Conservation (phyloP, 805 yeast species). For the Ogataea neopini region DNA sequence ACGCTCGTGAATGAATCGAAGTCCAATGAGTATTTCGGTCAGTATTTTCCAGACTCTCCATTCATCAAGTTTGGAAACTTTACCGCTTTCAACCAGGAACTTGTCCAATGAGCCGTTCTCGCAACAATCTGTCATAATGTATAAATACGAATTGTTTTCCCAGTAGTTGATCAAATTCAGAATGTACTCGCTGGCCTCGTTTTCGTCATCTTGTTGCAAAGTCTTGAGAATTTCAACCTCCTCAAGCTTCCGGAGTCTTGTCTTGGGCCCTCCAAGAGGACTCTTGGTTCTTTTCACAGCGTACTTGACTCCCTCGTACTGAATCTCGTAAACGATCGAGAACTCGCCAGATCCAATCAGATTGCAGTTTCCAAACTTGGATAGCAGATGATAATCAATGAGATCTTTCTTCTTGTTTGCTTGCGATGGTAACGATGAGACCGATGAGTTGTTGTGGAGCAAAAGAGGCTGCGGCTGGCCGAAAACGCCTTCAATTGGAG, state of each 20-base stretch:
- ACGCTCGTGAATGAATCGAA: slow-evolving; percentile 76
- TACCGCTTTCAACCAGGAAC: slow-evolving; percentile 76
- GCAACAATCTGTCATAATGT: slow-evolving; percentile 93
- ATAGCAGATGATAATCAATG: slow-evolving; percentile 45
- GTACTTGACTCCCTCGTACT: slow-evolving; percentile 63
- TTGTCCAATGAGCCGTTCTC: slow-evolving; percentile 86
- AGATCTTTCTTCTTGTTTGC: slow-evolving; percentile 17
- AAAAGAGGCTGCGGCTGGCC: slow-evolving; percentile 15
- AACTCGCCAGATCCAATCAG: slow-evolving; percentile 86
- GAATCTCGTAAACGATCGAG: slow-evolving; percentile 82
- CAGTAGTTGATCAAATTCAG: slow-evolving; percentile 81
- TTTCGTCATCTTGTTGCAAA: slow-evolving; percentile 40
- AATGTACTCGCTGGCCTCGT: slow-evolving; percentile 56
- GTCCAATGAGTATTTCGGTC: slow-evolving; percentile 77
- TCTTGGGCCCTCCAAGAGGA: slow-evolving; percentile 57
- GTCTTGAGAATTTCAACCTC: slow-evolving; percentile 71
- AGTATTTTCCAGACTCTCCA: slow-evolving; percentile 98
- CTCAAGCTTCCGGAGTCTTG: slow-evolving; percentile 61
- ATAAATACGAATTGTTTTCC: slow-evolving; percentile 74
- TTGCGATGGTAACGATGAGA: slow-evolving; percentile 19
- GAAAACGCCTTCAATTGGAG: slow-evolving; percentile 31
- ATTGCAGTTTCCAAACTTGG: slow-evolving; percentile 64
- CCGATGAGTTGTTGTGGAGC: slow-evolving; percentile 17
- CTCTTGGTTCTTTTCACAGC: slow-evolving; percentile 88
- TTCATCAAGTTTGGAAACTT: slow-evolving; percentile 80